These are phyloP conservation scores for Lipomyces orientalis DNA, from an alignment of 805 yeast species.

Conservation along the genomic window DNA sequence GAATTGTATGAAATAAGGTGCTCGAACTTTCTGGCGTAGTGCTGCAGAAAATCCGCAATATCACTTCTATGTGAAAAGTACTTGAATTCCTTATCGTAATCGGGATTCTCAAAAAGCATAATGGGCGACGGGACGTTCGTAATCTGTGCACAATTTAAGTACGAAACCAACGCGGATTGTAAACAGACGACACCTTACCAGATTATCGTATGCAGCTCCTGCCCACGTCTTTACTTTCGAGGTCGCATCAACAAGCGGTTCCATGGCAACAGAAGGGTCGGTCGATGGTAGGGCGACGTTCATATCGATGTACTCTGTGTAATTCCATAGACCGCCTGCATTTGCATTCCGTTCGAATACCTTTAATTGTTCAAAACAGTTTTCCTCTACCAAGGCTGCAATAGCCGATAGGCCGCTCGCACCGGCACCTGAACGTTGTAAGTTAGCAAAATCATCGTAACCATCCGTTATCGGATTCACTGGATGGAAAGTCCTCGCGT, in stretches of 20 bases:
- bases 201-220: constrained; percentile 63
- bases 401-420: constrained; percentile 53
- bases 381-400: constrained; percentile 63
- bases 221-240: constrained; percentile 50
- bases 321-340: constrained; percentile 87
- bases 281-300: constrained; percentile 45
- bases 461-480: background rate
- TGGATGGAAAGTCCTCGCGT: background rate
- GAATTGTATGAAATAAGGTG: constrained; percentile 53
- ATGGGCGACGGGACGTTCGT: constrained; percentile 69
- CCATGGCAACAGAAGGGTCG: constrained; percentile 40
- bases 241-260: constrained; percentile 32
- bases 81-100: constrained; percentile 52
- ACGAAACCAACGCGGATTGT: background rate
- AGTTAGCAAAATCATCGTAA: background rate
- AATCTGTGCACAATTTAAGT: constrained; percentile 39
- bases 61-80: constrained; percentile 65
- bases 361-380: constrained; percentile 53
- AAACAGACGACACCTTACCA: constrained; percentile 47
- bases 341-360: constrained; percentile 63
- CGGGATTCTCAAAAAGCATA: constrained; percentile 67
- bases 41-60: constrained; percentile 64
- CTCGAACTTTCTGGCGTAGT: constrained; percentile 57
- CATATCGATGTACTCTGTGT: constrained; percentile 46
- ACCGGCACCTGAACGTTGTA: constrained; percentile 30